Base-by-base conservation (phyloP, 2,329 filamentous ascomycete genomes). In the Fusarium pseudoanthophilum region DNA sequence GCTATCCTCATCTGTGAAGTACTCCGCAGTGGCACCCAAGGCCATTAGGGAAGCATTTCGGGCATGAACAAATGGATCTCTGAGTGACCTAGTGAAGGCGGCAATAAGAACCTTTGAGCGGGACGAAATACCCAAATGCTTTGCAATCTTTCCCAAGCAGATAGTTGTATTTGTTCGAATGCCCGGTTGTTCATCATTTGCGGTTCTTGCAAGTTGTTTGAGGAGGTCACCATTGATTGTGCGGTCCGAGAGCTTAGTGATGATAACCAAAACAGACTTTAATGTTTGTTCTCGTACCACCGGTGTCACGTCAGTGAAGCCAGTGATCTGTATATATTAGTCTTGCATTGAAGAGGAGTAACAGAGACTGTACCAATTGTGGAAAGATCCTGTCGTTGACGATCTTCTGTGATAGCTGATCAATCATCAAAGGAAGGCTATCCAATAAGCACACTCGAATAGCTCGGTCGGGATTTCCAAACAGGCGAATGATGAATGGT, bases 141-240 rank as follows among this genome's bases (percentile, higher is more conserved):
- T 95, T 20, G 96, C 95, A 76, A 99, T 98, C 79, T 98, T 98
- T 28, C 96, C 96, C 2, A 99, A 84, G 80, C 95, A 98, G 63
- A 99, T 99, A 4, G 96, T 99, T 0, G 96, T 99, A 80, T 99
- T 99, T 14, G 96, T 99, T 70, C 96, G 90, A 74, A 99, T 99
- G 2, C 96, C 96, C 2, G 96, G 95, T 79, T 99, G 95, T 77
- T 98, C 96, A 72, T 99, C 96, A 77, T 98, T 99, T 51, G 96
- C 95, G 4, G 95, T 98, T 81, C 97, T 98, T 48, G 96, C 96
- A 34, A 99, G 87, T 79, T 97, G 92, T 77, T 93, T 93, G 28
- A 99, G 85, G 16, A 99, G 87, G 76, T 99, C 96, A 60, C 96
- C 95, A 75, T 99, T 99, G 76, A 98, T 92, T 13, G 93, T 93